These are phyloP conservation scores for Globisporangium okanoganense DNA, from an alignment of 352 stramenopile genomes.

Conservation along the genomic window DNA sequence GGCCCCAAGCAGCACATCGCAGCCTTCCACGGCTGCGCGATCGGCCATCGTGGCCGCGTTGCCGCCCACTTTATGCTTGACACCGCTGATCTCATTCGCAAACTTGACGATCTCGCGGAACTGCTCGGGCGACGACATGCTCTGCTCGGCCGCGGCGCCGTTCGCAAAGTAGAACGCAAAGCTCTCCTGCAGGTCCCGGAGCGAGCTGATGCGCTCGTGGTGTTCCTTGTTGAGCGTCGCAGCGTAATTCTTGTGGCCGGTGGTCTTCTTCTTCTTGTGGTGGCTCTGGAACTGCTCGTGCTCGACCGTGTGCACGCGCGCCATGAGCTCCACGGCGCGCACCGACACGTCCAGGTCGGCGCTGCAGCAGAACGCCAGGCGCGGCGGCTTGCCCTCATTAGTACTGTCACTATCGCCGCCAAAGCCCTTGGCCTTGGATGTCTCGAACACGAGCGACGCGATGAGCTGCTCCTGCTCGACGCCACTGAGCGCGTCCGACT, in stretches of 20 bases:
- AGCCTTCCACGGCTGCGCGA: slow-evolving; percentile 61
- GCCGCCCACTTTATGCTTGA: slow-evolving; percentile 65
- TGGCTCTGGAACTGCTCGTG: slow-evolving; percentile 32
- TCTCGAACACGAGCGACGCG: slow-evolving; percentile 60
- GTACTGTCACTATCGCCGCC: neutral
- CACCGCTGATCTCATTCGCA: slow-evolving; percentile 50
- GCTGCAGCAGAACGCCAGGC: slow-evolving; percentile 80
- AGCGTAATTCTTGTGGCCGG: slow-evolving; percentile 16
- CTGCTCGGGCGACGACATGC: slow-evolving; percentile 72
- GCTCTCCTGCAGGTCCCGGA: slow-evolving; percentile 65
- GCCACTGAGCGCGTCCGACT: slow-evolving; percentile 27
- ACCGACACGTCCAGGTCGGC: slow-evolving; percentile 79
- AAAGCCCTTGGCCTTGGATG: slow-evolving; percentile 24
- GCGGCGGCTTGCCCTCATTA: slow-evolving; percentile 20
- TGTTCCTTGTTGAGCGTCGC: slow-evolving; percentile 38
- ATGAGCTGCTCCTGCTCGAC: slow-evolving; percentile 66
- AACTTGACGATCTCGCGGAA: slow-evolving; percentile 71
- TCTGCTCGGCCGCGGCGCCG: slow-evolving; percentile 76
- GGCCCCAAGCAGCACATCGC: slow-evolving; percentile 62
- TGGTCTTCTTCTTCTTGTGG: slow-evolving; percentile 31
- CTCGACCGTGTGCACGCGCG: slow-evolving; percentile 43
- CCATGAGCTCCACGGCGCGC: slow-evolving; percentile 71
- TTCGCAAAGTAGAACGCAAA: slow-evolving; percentile 84
- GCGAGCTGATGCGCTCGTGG: slow-evolving; percentile 68
- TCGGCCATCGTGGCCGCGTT: slow-evolving; percentile 83